Base-by-base conservation (phyloP, 129 eudicot genomes). In the Tagetes erecta region DNA sequence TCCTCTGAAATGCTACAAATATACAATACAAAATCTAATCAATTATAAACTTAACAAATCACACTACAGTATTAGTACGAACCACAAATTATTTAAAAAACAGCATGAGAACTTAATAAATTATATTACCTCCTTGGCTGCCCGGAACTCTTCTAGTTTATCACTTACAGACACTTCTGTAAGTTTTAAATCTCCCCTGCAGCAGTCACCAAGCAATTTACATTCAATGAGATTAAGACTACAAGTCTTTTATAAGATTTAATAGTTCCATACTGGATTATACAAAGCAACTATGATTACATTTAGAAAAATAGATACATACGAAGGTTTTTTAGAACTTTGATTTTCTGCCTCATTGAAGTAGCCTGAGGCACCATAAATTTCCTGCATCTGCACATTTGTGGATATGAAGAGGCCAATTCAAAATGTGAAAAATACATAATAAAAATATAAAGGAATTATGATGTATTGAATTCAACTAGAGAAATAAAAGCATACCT, bases 351-450 rank as follows among this genome's bases (percentile, higher is more conserved):
- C 82, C 70, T 87, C 99, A 46, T 67, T 74, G 60, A 95, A 95
- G 83, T 95, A 95, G 68, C 99, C 97, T 41, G 97, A 89, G 39
- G 99, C 99, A 79, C 99, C 97, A 84, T 95, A 95, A 8, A 78
- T 72, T 47, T 91, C 93, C 84, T 88, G 96, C 97, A 95, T 91
- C 99, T 94, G 88, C 51, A 72, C 34, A 76, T 31, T 77, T 63
- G 64, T 10, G 33, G 76, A 63, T 78, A 42, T 41, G 53, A 42
- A 68, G n/a, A 38, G 41, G 68, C 37, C 64, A 79, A 37, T 39
- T 5, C 20, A 46, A 53, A 60, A 31, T 12, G 14, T 6, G 68
- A 45, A 36, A 20, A 20, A 20, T 20, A 20, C 27, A 20, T 20
- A 20, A 9, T 11, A 51, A 55, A 35, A 45, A 8, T 13, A 78